Evolutionary conservation across 129 eudicot genomes (phyloP).

Genomic region (Logfia minima): DNA sequence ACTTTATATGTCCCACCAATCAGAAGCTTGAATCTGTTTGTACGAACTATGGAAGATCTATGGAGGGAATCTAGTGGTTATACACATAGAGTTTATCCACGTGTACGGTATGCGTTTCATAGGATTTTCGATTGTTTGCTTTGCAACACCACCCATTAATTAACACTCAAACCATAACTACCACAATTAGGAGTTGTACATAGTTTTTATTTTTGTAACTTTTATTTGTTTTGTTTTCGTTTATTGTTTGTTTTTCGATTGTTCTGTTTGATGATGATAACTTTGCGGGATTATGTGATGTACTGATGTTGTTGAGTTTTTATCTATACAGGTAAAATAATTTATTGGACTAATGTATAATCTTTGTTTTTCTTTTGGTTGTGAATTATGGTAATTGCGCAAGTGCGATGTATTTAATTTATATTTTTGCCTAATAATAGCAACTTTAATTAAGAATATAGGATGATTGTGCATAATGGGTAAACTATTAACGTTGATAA

Average conservation of each 20-base stretch:
- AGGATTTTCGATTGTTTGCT: constrained; percentile 57
- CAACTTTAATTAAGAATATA: background rate
- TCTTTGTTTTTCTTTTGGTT: background rate
- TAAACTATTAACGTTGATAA: no score
- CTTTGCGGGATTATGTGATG: constrained; percentile 32
- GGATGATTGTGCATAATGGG: background rate
- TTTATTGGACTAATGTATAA: background rate
- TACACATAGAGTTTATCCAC: constrained; percentile 54
- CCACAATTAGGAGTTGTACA: constrained; percentile 11
- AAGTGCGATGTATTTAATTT: background rate
- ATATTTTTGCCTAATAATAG: background rate
- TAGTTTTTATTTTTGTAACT: background rate
- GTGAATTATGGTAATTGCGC: background rate
- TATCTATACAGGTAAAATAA: background rate
- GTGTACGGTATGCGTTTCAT: constrained; percentile 54
- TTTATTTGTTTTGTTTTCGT: constrained; percentile 6
- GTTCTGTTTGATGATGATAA: constrained; percentile 1
- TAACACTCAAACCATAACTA: background rate
- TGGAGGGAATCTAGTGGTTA: constrained; percentile 65
- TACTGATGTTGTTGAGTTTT: background rate
- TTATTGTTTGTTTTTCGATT: no score
- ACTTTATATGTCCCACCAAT: constrained; percentile 83
- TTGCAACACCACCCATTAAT: background rate
- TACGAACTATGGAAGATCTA: constrained; percentile 66
- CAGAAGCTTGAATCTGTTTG: constrained; percentile 70